These are phyloP conservation scores for Aspergillus sp. DNA, from an alignment of 2,329 filamentous ascomycete species.

Conservation along the genomic window DNA sequence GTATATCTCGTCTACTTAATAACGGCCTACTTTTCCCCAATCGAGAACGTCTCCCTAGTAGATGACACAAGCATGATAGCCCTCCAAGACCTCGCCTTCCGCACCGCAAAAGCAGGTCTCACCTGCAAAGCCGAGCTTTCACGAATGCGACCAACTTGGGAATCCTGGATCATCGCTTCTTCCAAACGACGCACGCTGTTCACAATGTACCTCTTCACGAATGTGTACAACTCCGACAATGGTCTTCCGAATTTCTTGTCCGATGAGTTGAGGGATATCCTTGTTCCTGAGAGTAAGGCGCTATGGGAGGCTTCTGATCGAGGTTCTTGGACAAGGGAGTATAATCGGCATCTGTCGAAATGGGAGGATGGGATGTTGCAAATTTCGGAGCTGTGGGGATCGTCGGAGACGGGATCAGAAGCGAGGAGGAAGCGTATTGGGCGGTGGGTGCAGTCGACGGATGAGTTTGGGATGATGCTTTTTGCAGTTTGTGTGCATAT, in stretches of 20 bases:
- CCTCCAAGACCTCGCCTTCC: constrained; percentile 46
- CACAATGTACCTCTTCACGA: constrained; percentile 50
- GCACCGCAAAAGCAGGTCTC: constrained; percentile 36
- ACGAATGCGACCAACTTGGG: constrained; percentile 42
- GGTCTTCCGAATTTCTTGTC: constrained; percentile 44
- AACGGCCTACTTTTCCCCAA: constrained; percentile 40
- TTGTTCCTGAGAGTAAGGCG: constrained; percentile 34
- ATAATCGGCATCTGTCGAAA: too few species aligned
- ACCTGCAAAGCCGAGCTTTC: constrained; percentile 38
- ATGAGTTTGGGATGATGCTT: constrained; percentile 51
- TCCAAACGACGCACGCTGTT: constrained; percentile 48
- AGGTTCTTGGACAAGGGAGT: too few species aligned
- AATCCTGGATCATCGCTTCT: constrained; percentile 49
- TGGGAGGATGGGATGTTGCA: too few species aligned
- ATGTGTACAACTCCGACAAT: constrained; percentile 40
- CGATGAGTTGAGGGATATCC: constrained; percentile 42
- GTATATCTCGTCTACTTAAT: constrained; percentile 49
- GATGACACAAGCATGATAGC: constrained; percentile 43
- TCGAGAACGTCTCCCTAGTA: constrained; percentile 19
- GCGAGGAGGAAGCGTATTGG: constrained; percentile 37
- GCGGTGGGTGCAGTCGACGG: constrained; percentile 45
- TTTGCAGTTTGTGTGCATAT: constrained; percentile 33
- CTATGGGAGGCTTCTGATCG: constrained; percentile 34
- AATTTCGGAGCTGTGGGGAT: constrained; percentile 33
- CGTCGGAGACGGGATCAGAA: constrained; percentile 23